phyloP scores from a whole-genome alignment of 2,329 filamentous ascomycete genomes.

The Clonostachys rosea region DNA sequence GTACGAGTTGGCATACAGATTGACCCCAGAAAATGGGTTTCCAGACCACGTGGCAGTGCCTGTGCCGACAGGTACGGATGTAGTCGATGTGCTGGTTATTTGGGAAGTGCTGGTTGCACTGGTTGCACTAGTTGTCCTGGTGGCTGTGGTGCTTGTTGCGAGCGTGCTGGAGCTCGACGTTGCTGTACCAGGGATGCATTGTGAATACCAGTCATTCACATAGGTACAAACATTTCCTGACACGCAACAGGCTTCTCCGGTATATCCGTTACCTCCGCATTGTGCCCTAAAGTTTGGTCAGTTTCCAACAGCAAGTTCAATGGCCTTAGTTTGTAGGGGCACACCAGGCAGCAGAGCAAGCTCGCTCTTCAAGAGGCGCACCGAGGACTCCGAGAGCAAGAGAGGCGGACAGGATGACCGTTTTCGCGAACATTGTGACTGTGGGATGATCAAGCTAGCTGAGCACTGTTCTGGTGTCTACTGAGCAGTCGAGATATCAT shows the following conservation, averaged over 20 bases:
- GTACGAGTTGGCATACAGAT: constrained; percentile 48
- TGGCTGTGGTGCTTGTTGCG: constrained; percentile 13
- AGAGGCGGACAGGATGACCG: too few relatives aligned
- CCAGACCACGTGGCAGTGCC: constrained; percentile 39
- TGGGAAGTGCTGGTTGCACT: constrained; percentile 9
- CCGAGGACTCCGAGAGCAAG: too few relatives aligned
- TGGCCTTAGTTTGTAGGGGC: too few relatives aligned
- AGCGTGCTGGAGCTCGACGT: constrained; percentile 8
- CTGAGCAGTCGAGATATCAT: too few relatives aligned
- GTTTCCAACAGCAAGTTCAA: too few relatives aligned
- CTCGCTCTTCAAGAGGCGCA: too few relatives aligned
- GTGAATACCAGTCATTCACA: constrained; percentile 27
- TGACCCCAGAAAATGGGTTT: constrained; percentile 48
- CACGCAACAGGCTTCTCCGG: constrained; percentile 36
- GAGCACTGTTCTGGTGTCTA: too few relatives aligned
- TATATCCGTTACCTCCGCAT: constrained; percentile 15
- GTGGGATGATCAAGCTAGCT: too few relatives aligned
- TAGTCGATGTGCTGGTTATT: constrained; percentile 10
- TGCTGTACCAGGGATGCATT: constrained; percentile 19
- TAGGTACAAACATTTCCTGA: constrained; percentile 28
- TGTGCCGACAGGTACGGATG: constrained; percentile 16
- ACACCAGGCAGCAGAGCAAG: too few relatives aligned
- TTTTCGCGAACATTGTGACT: too few relatives aligned
- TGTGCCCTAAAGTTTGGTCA: not conserved
- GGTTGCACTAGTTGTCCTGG: constrained; percentile 10